Evolutionary conservation across 2,329 filamentous ascomycete genomes (phyloP), one percentile per base, ranked within the genome.

Genomic region (Atkinsonella hypoxylon): DNA sequence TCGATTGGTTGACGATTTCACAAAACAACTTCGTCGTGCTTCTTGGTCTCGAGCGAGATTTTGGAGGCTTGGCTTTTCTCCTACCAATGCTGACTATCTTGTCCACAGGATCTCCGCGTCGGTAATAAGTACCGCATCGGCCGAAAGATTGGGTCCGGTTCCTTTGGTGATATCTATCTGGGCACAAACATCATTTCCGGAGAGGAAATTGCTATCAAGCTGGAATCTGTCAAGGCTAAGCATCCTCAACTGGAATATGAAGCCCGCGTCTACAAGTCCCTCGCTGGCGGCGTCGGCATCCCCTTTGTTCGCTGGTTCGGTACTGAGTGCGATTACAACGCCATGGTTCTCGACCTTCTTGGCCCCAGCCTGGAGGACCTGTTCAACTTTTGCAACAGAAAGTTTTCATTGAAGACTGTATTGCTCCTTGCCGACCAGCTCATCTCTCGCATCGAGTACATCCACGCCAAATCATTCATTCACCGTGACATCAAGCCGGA

Each of bases 351-450:
- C 58, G 93, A 98, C 65, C 83, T 98, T 26, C 86, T 98, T 52
- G 93, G 93, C 39, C 93, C 93, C 59, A 93, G 86, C 64, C 74
- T 98, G 70, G 93, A 98, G 73, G 93, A 98, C 67, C 80, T 98
- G 34, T 98, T 98, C 87, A 97, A 98, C 81, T 97, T 97, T 72
- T 98, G 93, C 83, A 97, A 97, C 83, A 87, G 93, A 70, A 97
- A 97, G 70, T 98, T 97, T 77, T 96, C 93, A 12, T 75, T 98
- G 60, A 98, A 98, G 85, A 98, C 93, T 1, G 93, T 98, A 30
- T 79, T 98, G 42, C 82, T 98, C 26, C 81, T 98, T 47, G 93
- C 93, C 66, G 93, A 98, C 64, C 93, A 98, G 75, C 84, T 96
- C 70, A 97, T 98, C 69, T 97, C 91, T 58, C 90, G 93, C 63